Percentiles rank a stretch among this genome's conserved stretches.
phyloP scores from a whole-genome alignment of 805 yeast genomes.

The Candida schatavii region DNA sequence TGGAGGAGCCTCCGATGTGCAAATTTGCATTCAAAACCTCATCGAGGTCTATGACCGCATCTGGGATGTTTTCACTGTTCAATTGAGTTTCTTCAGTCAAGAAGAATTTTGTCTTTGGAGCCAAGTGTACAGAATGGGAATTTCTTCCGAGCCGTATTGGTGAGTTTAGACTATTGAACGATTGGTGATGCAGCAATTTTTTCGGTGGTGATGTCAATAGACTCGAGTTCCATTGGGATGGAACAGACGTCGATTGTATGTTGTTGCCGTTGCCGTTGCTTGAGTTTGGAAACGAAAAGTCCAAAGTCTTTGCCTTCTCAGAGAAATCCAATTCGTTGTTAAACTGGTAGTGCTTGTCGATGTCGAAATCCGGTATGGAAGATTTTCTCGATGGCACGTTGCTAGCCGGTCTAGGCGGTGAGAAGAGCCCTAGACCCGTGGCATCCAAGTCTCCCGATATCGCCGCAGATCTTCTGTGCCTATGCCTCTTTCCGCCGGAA shows the following conservation, averaged over 20 bases:
- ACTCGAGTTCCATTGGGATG: background rate
- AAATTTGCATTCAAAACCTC: constrained; percentile 33
- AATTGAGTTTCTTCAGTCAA: constrained; percentile 27
- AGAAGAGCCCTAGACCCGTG: constrained; percentile 35
- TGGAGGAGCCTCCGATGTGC: constrained; percentile 19
- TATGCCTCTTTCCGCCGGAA: constrained; percentile 42
- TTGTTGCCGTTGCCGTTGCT: constrained; percentile 1
- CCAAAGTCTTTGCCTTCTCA: constrained; percentile 15
- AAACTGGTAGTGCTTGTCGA: constrained; percentile 26
- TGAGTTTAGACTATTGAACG: constrained; percentile 23
- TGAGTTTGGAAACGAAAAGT: constrained; percentile 30
- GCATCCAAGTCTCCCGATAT: constrained; percentile 81
- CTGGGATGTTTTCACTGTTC: constrained; percentile 31
- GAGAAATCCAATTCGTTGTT: constrained; percentile 37
- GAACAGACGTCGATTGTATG: background rate
- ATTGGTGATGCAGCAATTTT: constrained; percentile 7
- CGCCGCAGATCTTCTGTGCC: constrained; percentile 84
- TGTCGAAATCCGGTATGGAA: constrained; percentile 3
- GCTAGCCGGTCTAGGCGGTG: constrained; percentile 19
- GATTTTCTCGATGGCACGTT: constrained; percentile 4
- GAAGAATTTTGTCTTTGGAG: constrained; percentile 23
- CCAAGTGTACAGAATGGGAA: constrained; percentile 16
- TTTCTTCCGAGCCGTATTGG: constrained; percentile 29
- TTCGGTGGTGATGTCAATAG: constrained; percentile 12
- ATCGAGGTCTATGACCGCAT: constrained; percentile 40